Evolutionary conservation across 139 green algal genomes (phyloP), one percentile per base, ranked within the genome.

Genomic region (Deuterostichococcus epilithicus): DNA sequence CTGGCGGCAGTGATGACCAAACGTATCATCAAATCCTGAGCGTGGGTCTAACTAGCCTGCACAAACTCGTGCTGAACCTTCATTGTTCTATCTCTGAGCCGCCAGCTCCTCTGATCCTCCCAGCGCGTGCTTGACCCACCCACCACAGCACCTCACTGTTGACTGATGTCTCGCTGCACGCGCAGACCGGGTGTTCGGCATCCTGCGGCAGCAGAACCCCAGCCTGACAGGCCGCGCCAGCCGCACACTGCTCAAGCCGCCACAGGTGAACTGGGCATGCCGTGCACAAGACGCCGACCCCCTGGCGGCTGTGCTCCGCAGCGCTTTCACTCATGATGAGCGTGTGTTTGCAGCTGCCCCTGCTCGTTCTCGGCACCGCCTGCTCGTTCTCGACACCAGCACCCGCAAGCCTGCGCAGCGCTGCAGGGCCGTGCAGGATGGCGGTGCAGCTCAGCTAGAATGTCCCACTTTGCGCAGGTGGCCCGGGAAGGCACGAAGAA

Each of bases 401-500:
- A n/a, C n/a, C n/a, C n/a, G 8, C 10, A 52, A 13, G 8, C 42
- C 8, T 8, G 13, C 42, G 42, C 42, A 52, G 42, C 42, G 13
- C n/a, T 52, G 42, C 42, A 52, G 42, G 42, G 42, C 42, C 13
- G 42, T 13, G 10, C 42, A 52, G 13, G 10, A 8, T 52, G 8
- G 42, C 8, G 42, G 10, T 52, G 42, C 42, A 52, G 42, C 8
- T 52, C 42, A 25, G 10, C 18, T 28, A 28, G 52, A 13, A 78
- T 69, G 39, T 25, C 32, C 25, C 28, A 8, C 38, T 28, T 23
- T 67, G 30, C 70, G 10, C 83, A 95, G 87, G 95, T 99, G 72
- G 90, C 95, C 6, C 88, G 96, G 60, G 96, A 99, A 88, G 96
- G 96, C 45, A 99, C 96, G 47, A 99, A 99, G 89, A 99, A 99